Base-by-base conservation (phyloP, 352 stramenopile genomes). In the Vaucheria bursata region DNA sequence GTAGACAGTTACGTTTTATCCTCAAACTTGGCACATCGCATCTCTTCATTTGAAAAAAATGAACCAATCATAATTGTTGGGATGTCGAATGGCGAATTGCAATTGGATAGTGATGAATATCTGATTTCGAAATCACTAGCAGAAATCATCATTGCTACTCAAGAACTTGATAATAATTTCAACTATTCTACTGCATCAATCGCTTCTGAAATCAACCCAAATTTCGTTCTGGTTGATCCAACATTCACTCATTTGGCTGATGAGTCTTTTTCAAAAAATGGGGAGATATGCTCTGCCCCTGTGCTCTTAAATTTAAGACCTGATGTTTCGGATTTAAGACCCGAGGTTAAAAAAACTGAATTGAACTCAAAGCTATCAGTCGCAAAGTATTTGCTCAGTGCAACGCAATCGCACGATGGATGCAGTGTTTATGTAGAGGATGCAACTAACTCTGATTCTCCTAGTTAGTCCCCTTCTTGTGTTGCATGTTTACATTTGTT, bases 1-100 rank as follows among this genome's bases (percentile, higher is more conserved):
- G 66, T 81, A 38, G 75, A 81, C 52, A 49, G 68, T 34, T 81
- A 73, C 52, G 5, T 81, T 25, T 45, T 81, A 1, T 32, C 75
- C 12, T 69, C 75, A 25, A 81, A 81, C 69, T 65, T 81, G 33
- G 75, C 75, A 37, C 2, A 37, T 7, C 53, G 53, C 53, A 8
- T 68, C 2, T 31, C 53, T 2, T 31, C 53, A 2, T 34, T 68
- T 2, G 2, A 7, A 7, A 34, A 2, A 2, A 31, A 34, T 8
- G 53, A 7, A 2, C 53, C 53, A 7, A 8, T 7, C 2, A 2
- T 2, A 31, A 31, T 68, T 34, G 53, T 68, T 2, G 53, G 53
- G 31, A 7, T 68, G 6, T 7, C 53, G 53, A 34, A 34, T 34
- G 53, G 53, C 53, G 53, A 68, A n/a, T n/a, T n/a, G n/a, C n/a